Evolutionary conservation across 164 flowering plant species (phyloP), one percentile per base, ranked within the genome.

Genomic region (Tinospora cordifolia): DNA sequence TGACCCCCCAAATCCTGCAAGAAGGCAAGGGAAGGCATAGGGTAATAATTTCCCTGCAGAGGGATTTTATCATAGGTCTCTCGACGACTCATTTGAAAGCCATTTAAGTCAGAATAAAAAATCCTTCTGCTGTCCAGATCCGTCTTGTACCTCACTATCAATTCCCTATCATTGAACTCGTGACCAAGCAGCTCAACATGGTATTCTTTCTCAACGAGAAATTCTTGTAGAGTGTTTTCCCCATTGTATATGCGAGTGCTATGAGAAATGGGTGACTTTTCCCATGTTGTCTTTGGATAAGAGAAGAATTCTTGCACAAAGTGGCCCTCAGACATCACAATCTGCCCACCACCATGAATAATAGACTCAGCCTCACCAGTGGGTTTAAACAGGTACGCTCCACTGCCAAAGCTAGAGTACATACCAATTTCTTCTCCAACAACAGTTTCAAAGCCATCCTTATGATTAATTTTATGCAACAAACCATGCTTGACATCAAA

Each of bases 1-100:
- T 69, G 80, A 8, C 99, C 99, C 62, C 81, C 80, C 36, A 84
- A 72, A 62, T 83, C 93, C 82, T 95, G 97, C 83, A 95, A 80
- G 81, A 92, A 91, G 51, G 95, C 93, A 34, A 90, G 88, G n/a
- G 99, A 81, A n/a, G 99, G 99, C 94, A 95, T 91, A 17, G 99
- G 98, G 69, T 95, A 92, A 79, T 95, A 95, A 75, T 95, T 95
- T 40, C 99, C 99, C 76, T 95, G 99, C 75, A 88, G 73, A 14
- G 98, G 99, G 58, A 95, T 91, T 79, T 95, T 95, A 67, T 87
- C 89, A 71, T 91, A 92, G 15, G 90, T 87, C 78, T 95, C 96
- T 77, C 99, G 84, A 49, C 97, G 81, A 82, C 97, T 91, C 96
- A 87, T 91, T 67, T 95, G 99, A 64, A 91, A 92, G 8, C 97